Evolutionary conservation across 208 protist genomes (phyloP), one percentile per base, ranked within the genome.

Genomic region (Novymonas esmeraldas): DNA sequence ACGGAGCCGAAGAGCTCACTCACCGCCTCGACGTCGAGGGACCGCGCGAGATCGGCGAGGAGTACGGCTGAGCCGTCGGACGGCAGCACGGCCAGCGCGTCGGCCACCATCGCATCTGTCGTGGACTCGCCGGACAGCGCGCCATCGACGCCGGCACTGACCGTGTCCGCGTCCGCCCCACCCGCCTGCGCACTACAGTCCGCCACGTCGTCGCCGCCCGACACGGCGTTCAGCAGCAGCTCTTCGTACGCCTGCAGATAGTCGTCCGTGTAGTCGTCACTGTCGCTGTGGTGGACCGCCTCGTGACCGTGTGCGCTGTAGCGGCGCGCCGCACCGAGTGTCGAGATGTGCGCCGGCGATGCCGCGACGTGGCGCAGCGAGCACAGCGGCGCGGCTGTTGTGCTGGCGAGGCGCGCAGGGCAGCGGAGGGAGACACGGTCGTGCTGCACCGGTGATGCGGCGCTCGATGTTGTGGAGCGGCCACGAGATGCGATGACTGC

Each of bases 181-280:
- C 11, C 36, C 39, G 48, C 22, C 20, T 45, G 29, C 24, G 34
- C 59, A 42, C 31, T 10, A 20, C 7, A 41, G 36, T 41, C 36
- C 36, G 36, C 36, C 36, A 11, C 36, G 11, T 41, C 36, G 45
- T n/a, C 45, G n/a, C n/a, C 45, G 16, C 22, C 45, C 6, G 59
- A 39, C n/a, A 29, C 50, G 0, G 61, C 61, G 44, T 78, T 57
- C 13, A 91, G 29, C 29, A 94, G 68, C 13, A 94, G 44, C 5
- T 79, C 76, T 55, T 94, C 88, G 65, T 91, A 94, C 7, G 81
- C 88, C 42, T 89, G 80, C 26, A 90, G 72, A 34, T 78, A 83
- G 42, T 78, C 70, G 10, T 64, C 71, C 18, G 59, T 55, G 6
- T 76, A 63, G 36, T 59, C 57, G 6, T 55, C 64, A 0, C 18